Percentiles rank a stretch among this genome's conserved stretches.
These are phyloP conservation scores for Kodamaea lidongshanica DNA, from an alignment of 805 yeast genomes.

Conservation along the genomic window DNA sequence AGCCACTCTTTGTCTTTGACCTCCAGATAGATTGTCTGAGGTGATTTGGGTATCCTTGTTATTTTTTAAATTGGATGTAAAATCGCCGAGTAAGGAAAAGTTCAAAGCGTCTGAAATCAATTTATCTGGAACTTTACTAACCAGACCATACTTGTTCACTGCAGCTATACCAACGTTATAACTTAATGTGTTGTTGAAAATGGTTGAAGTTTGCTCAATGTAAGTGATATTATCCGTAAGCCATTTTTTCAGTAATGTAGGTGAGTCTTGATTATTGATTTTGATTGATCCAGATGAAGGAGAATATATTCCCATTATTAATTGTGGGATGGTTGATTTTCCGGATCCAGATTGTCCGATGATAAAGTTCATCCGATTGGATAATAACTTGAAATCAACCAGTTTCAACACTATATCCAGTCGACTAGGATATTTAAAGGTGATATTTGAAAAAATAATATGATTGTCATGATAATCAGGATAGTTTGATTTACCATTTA, in stretches of 20 bases:
- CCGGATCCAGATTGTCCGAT: constrained; percentile 93
- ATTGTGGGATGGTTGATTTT: constrained; percentile 70
- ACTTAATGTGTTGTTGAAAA: constrained; percentile 58
- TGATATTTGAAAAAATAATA: constrained; percentile 50
- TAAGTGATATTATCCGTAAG: constrained; percentile 58
- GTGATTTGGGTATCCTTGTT: constrained; percentile 54
- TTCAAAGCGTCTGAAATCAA: constrained; percentile 39
- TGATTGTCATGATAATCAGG: constrained; percentile 30
- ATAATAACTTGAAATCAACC: constrained; percentile 40
- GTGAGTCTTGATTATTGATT: constrained; percentile 49
- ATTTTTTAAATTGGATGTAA: constrained; percentile 43
- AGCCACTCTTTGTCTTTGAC: constrained; percentile 80
- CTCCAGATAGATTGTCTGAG: constrained; percentile 63
- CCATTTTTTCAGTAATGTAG: constrained; percentile 43
- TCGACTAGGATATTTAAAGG: constrained; percentile 61
- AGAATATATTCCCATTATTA: constrained; percentile 56
- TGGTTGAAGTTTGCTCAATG: constrained; percentile 63
- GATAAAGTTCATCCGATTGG: constrained; percentile 50
- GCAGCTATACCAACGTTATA: constrained; percentile 59
- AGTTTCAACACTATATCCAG: constrained; percentile 42
- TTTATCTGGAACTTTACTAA: constrained; percentile 16
- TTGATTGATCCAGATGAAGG: constrained; percentile 48
- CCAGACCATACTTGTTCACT: constrained; percentile 14
- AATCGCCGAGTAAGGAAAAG: constrained; percentile 46
- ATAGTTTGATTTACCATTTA: too few relatives aligned